These are phyloP conservation scores for Dothistroma septosporum DNA, from an alignment of 2,329 filamentous ascomycete species.

Conservation along the genomic window DNA sequence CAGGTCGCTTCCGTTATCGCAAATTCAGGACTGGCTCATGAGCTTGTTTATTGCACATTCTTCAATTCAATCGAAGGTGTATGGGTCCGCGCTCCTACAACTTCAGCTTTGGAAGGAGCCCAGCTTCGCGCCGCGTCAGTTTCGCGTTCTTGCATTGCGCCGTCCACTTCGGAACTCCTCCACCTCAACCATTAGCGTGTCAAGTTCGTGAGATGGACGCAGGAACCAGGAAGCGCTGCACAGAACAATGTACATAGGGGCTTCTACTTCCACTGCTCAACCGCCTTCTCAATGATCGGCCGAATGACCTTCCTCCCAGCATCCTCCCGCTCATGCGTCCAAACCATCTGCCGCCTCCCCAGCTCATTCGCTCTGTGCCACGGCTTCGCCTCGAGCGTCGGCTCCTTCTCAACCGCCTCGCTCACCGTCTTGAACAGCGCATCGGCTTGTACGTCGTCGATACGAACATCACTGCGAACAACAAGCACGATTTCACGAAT, in stretches of 20 bases:
- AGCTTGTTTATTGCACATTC: background rate
- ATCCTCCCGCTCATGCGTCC: constrained; percentile 38
- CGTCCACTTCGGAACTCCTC: background rate
- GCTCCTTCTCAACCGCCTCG: constrained; percentile 41
- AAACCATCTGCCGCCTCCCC: constrained; percentile 45
- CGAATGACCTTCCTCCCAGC: constrained; percentile 45
- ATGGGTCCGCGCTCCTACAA: background rate
- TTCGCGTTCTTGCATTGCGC: background rate
- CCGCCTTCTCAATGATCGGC: constrained; percentile 46
- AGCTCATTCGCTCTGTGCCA: constrained; percentile 45
- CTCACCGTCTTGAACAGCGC: constrained; percentile 40
- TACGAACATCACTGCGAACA: constrained; percentile 44
- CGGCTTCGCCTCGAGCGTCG: constrained; percentile 39
- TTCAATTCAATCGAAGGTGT: background rate
- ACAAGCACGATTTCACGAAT: constrained; percentile 46
- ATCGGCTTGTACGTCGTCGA: constrained; percentile 44
- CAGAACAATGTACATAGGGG: background rate
- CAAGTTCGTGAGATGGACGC: too few relatives aligned
- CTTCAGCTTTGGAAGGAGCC: background rate
- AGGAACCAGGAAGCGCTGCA: background rate
- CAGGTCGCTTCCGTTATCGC: too few relatives aligned
- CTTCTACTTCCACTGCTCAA: constrained; percentile 37
- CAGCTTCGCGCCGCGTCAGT: background rate
- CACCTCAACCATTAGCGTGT: background rate
- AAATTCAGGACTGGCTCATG: too few relatives aligned